Evolutionary conservation across 129 eudicot species (phyloP).

Genomic region (Flaveria sonorensis): DNA sequence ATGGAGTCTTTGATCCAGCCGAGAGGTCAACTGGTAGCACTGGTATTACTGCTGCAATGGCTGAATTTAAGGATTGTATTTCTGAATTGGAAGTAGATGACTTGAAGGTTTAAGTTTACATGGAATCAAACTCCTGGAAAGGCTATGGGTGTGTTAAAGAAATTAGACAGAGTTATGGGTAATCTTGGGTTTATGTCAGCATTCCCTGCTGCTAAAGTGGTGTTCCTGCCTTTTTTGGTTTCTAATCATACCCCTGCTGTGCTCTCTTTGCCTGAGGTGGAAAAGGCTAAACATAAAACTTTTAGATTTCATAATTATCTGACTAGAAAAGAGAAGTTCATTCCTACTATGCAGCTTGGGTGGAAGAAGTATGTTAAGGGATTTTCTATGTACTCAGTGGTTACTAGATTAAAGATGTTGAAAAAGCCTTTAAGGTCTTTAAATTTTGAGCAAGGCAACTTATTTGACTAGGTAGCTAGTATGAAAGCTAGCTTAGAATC

Average conservation of each 20-base stretch:
- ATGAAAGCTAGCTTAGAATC: too few relatives aligned
- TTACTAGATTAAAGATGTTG: neutral
- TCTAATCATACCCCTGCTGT: neutral
- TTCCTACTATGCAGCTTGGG: neutral
- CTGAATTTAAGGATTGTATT: neutral
- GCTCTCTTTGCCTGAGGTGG: rapidly evolving
- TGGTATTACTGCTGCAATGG: neutral
- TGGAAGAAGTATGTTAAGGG: neutral
- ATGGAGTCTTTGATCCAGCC: neutral
- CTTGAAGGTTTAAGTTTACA: neutral
- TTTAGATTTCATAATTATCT: neutral
- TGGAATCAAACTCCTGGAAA: neutral
- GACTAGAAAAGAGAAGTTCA: neutral
- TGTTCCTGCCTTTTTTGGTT: neutral
- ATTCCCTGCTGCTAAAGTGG: rapidly evolving
- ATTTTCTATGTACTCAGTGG: rapidly evolving
- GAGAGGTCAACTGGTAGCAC: neutral
- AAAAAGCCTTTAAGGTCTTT: neutral
- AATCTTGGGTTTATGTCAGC: neutral
- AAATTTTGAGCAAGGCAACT: neutral
- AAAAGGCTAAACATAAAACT: neutral
- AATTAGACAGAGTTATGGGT: neutral
- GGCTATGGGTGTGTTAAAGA: rapidly evolving
- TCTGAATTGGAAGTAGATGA: neutral
- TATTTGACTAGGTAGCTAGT: too few relatives aligned